These are phyloP conservation scores for Daldinia grandis DNA, from an alignment of 495 filamentous ascomycete genomes.

Conservation along the genomic window DNA sequence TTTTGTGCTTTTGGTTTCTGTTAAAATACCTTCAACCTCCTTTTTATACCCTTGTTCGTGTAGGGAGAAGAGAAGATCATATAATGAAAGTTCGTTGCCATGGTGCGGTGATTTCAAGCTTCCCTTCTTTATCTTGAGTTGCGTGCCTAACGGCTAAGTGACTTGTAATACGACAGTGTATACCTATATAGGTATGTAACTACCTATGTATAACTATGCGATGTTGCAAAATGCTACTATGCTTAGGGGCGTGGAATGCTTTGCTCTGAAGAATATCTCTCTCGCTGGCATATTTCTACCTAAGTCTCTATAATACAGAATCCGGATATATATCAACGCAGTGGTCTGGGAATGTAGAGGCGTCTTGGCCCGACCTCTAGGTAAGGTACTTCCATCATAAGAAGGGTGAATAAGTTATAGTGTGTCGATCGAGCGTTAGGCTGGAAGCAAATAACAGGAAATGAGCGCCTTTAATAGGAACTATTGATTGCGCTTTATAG, in stretches of 20 bases:
- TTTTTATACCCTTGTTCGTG: slow-evolving; percentile 37
- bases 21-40: slow-evolving; percentile 4
- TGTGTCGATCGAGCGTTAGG: too few species aligned
- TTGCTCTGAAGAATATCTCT: not conserved
- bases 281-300: not conserved
- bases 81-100: not conserved
- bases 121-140: not conserved
- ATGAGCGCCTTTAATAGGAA: not conserved
- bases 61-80: slow-evolving; percentile 9
- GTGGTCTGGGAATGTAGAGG: not conserved
- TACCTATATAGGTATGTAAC: too few species aligned
- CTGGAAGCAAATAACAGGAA: not conserved
- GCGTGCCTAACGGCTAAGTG: not conserved
- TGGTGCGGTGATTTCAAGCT: not conserved
- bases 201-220: too few species aligned
- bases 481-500: too few species aligned
- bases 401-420: not conserved
- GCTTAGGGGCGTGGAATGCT: not conserved
- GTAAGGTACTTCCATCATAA: not conserved
- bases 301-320: not conserved
- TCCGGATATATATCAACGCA: not conserved
- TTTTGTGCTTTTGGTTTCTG: slow-evolving; percentile 1
- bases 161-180: not conserved
- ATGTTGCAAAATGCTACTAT: not conserved
- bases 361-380: not conserved